A percentile compares a stretch with the other conserved stretches of the same genome.
Evolutionary conservation across 805 yeast species (phyloP).

Genomic region (Metschnikowia rubicola): DNA sequence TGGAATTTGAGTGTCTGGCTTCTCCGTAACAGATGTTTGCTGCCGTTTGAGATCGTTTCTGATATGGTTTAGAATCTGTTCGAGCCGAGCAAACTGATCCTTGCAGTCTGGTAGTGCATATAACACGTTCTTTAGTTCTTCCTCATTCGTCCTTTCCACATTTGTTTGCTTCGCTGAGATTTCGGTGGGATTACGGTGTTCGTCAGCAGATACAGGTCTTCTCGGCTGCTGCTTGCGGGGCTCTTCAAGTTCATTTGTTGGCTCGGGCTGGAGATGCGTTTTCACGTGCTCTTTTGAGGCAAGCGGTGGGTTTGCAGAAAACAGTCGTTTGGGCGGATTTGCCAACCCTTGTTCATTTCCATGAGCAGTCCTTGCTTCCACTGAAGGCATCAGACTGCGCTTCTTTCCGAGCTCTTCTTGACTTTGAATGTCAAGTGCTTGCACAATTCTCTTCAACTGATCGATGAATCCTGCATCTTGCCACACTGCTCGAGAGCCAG

Average conservation of each 20-base stretch:
- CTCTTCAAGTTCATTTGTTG: too few relatives aligned
- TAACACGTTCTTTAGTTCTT: background rate
- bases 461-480: background rate
- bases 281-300: too few relatives aligned
- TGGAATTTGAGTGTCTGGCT: too few relatives aligned
- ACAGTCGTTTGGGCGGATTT: too few relatives aligned
- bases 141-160: background rate
- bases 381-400: too few relatives aligned
- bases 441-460: background rate
- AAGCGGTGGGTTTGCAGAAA: too few relatives aligned
- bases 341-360: too few relatives aligned
- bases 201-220: too few relatives aligned
- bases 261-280: too few relatives aligned
- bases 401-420: too few relatives aligned
- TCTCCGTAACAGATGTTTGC: background rate
- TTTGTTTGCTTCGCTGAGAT: background rate
- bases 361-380: too few relatives aligned
- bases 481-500: background rate
- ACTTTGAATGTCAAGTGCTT: background rate
- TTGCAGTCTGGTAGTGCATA: constrained; percentile 1
- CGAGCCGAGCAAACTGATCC: constrained; percentile 4
- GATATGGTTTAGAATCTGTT: background rate
- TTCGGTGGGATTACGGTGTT: background rate
- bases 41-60: background rate
- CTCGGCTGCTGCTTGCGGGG: too few relatives aligned